Percentiles rank a stretch among this genome's conserved stretches.
These are phyloP conservation scores for Pisolithus albus DNA, from an alignment of 768 basidiomycete genomes.

Conservation along the genomic window DNA sequence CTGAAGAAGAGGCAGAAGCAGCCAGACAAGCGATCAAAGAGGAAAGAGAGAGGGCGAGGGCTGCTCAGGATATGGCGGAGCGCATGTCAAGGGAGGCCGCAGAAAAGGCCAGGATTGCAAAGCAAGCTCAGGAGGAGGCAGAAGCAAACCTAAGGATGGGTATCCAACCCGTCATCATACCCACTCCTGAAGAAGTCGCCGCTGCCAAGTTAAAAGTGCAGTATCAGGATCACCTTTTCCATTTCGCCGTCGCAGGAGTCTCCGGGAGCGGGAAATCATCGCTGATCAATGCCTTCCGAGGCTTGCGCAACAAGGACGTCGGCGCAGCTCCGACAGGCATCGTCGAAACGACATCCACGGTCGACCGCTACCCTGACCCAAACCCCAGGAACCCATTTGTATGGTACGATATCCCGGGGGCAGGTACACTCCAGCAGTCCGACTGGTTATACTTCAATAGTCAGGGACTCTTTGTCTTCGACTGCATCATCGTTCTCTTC, in stretches of 20 bases:
- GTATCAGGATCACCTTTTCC: constrained; percentile 15
- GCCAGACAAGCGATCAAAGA: not conserved
- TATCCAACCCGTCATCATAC: constrained; percentile 12
- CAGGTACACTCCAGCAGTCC: constrained; percentile 17
- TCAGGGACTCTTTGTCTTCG: constrained; percentile 19
- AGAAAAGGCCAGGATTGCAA: not conserved
- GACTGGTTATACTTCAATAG: constrained; percentile 25
- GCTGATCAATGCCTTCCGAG: constrained; percentile 24
- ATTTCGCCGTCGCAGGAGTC: constrained; percentile 23
- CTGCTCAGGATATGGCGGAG: not conserved
- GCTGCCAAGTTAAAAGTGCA: constrained; percentile 3
- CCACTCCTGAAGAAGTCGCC: constrained; percentile 9
- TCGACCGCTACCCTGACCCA: constrained; percentile 19
- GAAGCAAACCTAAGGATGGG: constrained; percentile 6
- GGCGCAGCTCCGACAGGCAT: constrained; percentile 20
- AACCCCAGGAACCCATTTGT: constrained; percentile 10
- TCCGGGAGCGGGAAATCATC: constrained; percentile 26
- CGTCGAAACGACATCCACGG: constrained; percentile 15
- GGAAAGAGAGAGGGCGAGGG: constrained; percentile 1
- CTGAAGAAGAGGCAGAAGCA: not conserved
- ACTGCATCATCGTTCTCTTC: constrained; percentile 12
- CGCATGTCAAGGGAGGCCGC: not conserved
- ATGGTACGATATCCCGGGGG: constrained; percentile 27
- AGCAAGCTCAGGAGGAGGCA: constrained; percentile 2
- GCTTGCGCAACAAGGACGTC: constrained; percentile 10